Evolutionary conservation across 805 yeast genomes (phyloP), one percentile per base, ranked within the genome.

Genomic region (Henningerozyma blattae): DNA sequence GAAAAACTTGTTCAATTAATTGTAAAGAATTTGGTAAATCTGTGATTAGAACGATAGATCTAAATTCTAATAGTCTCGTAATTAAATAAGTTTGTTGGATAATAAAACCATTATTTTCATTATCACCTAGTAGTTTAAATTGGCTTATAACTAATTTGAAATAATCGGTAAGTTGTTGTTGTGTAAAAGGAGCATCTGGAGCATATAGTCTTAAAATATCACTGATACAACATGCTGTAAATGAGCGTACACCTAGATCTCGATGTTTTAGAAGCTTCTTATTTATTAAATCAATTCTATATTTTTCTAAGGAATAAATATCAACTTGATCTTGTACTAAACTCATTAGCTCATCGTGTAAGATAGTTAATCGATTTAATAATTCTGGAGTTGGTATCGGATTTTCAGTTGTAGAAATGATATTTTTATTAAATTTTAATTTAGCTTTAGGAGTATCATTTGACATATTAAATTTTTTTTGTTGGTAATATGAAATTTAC

Each of bases 121-220:
- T 61, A 36, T 75, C 75, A 4, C 64, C 50, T 28, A 84, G 54
- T 31, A 64, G 66, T 35, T 64, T 64, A 42, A 87, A 70, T 49
- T 81, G 86, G 18, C 58, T 52, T 39, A 79, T 66, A 46, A 85
- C 72, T 6, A 82, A 62, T 42, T 67, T 70, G 59, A 86, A 84
- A 15, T 84, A 68, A 4, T 64, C 75, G 1, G 74, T 61, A 26
- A 86, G 61, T 43, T 79, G 77, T 2, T 60, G 41, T 17, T 75
- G 74, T 2, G 80, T 72, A 54, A 69, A 86, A 4, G 96, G 95
- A 5, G 95, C 94, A 50, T 86, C 83, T 0, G 95, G 95, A 1
- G 94, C 95, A 47, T 68, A 78, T 13, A 87, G 54, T 37, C 94
- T 64, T 28, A 86, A 56, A 8, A 87, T 62, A 50, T 86, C 94